A percentile compares a stretch with the other conserved stretches of the same genome.
phyloP scores from a whole-genome alignment of 2,329 filamentous ascomycete genomes.

The Xylaria sp. region DNA sequence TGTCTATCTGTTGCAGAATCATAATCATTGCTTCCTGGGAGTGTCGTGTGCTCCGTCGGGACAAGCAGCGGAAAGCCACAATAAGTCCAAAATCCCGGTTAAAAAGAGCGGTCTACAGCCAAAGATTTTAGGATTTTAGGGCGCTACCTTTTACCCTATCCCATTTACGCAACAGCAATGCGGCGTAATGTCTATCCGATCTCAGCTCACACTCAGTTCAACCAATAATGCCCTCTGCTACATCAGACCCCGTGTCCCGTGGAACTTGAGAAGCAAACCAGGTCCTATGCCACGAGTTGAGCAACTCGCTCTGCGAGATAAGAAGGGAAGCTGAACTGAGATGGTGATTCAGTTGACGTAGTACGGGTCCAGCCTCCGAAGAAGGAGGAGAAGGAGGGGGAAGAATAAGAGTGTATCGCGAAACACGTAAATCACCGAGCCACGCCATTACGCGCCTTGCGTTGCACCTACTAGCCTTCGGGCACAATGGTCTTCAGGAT shows the following conservation, averaged over 20 bases:
- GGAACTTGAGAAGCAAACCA: not conserved
- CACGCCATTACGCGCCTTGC: no score
- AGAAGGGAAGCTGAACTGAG: not conserved
- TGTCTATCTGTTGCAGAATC: no score
- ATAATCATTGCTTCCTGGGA: no score
- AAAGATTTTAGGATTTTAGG: not conserved
- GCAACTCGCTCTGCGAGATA: slow-evolving; percentile 7
- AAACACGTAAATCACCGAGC: not conserved
- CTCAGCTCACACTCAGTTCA: slow-evolving; percentile 1
- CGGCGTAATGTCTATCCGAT: not conserved
- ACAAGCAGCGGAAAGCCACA: not conserved
- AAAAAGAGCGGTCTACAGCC: slow-evolving; percentile 3
- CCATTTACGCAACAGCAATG: not conserved
- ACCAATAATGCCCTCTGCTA: slow-evolving; percentile 3
- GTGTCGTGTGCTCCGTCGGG: not conserved
- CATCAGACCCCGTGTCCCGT: not conserved
- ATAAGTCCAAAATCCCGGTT: no score
- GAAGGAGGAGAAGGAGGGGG: not conserved
- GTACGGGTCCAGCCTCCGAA: not conserved
- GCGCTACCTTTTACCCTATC: not conserved
- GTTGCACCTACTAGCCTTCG: no score
- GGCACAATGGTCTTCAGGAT: no score
- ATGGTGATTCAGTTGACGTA: not conserved
- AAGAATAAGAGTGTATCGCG: not conserved
- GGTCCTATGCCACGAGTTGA: not conserved